Conservation (phyloP, 495 filamentous ascomycete species). For the Penicillium lividum region DNA sequence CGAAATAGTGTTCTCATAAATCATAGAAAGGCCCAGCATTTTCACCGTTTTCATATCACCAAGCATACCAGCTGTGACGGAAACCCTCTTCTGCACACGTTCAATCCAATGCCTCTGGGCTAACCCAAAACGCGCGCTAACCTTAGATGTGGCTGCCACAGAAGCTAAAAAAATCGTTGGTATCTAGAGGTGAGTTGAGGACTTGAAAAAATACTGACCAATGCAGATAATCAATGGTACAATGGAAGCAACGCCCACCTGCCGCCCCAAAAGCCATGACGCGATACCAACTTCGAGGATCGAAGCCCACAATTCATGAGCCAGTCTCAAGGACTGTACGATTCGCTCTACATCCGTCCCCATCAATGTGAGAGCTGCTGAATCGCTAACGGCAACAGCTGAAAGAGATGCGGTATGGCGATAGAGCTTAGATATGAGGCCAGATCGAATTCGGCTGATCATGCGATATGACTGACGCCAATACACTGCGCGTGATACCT, state of each 20-base stretch:
- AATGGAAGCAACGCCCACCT: background rate
- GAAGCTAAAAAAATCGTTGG: background rate
- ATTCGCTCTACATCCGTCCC: constrained; percentile 7
- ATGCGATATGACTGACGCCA: constrained; percentile 4
- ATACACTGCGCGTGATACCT: no score
- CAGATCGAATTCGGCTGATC: background rate
- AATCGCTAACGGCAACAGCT: background rate
- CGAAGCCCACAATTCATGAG: constrained; percentile 4
- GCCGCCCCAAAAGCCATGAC: background rate
- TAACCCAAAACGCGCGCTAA: background rate
- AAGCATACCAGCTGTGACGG: background rate
- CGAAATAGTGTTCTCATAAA: background rate
- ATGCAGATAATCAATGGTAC: constrained; percentile 1
- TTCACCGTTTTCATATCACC: background rate
- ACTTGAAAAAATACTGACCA: background rate
- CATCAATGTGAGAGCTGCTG: constrained; percentile 1
- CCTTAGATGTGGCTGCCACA: background rate
- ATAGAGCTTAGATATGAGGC: constrained; percentile 1
- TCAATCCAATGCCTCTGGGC: background rate
- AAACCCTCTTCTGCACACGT: background rate
- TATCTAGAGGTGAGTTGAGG: background rate
- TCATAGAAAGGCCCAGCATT: constrained; percentile 1
- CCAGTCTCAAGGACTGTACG: background rate
- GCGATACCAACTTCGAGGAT: constrained; percentile 4
- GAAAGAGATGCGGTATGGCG: no score